phyloP scores from a whole-genome alignment of 2,329 filamentous ascomycete genomes.

The Sporothrix pseudoabietina region DNA sequence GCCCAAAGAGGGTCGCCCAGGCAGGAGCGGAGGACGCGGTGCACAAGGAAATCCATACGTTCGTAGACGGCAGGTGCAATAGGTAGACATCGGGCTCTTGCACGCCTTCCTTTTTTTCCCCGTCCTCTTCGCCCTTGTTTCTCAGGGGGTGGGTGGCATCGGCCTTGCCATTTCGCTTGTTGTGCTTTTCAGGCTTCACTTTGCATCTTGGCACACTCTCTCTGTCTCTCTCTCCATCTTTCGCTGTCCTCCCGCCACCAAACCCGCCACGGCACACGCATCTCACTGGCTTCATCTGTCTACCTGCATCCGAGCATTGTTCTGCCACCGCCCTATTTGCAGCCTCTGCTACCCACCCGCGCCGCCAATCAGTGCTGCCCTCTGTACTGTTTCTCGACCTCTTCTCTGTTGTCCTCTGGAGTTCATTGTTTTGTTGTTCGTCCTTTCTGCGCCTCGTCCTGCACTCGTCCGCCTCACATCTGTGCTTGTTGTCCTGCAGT shows the following conservation, averaged over 20 bases:
- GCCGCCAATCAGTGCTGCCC: constrained; percentile 24
- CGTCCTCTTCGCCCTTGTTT: not conserved
- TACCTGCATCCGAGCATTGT: constrained; percentile 24
- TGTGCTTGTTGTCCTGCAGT: constrained; percentile 27
- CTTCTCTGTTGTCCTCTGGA: constrained; percentile 1
- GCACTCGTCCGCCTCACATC: constrained; percentile 15
- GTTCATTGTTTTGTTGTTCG: not conserved
- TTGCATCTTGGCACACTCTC: not conserved
- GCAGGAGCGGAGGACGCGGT: constrained; percentile 3
- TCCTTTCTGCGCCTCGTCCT: not conserved
- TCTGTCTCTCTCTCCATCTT: not conserved
- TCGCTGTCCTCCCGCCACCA: not conserved
- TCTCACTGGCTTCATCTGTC: constrained; percentile 24
- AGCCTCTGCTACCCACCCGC: not conserved
- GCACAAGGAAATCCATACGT: not conserved
- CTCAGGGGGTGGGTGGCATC: not conserved
- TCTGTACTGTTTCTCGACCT: not conserved
- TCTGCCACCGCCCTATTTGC: not conserved
- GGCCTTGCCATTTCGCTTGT: not conserved
- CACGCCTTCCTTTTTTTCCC: not conserved
- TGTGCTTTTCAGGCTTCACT: not conserved
- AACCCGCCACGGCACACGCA: constrained; percentile 12
- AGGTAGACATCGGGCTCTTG: constrained; percentile 22
- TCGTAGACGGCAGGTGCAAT: constrained; percentile 26
- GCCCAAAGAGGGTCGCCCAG: constrained; percentile 14